These are phyloP conservation scores for Diatrype stigma DNA, from an alignment of 2,329 filamentous ascomycete species.

Conservation along the genomic window DNA sequence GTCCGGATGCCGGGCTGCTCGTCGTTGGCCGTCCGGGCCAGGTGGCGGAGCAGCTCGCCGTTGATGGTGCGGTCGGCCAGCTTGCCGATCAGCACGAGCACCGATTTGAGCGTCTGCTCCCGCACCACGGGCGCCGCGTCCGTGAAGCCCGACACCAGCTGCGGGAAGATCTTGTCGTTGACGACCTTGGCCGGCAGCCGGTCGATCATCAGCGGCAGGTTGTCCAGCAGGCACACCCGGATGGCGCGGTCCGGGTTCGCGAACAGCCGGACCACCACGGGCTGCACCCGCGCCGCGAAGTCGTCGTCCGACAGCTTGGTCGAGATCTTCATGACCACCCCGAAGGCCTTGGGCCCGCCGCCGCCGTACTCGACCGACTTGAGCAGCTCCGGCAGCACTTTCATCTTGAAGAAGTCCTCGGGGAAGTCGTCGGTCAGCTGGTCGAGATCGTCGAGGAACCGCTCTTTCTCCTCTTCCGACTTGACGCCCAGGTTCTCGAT, in stretches of 20 bases:
- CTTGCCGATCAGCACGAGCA: slow-evolving; percentile 82
- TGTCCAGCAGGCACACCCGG: slow-evolving; percentile 85
- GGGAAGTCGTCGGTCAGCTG: slow-evolving; percentile 89
- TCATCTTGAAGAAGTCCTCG: slow-evolving; percentile 97
- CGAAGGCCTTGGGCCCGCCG: slow-evolving; percentile 86
- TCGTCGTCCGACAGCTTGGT: slow-evolving; percentile 84
- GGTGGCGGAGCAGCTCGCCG: slow-evolving; percentile 81
- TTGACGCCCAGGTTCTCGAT: slow-evolving; percentile 93
- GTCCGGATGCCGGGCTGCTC: slow-evolving; percentile 96
- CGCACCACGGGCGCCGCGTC: slow-evolving; percentile 86
- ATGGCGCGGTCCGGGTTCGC: slow-evolving; percentile 87
- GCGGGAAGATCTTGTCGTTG: slow-evolving; percentile 94
- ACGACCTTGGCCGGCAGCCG: slow-evolving; percentile 82
- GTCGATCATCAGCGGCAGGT: slow-evolving; percentile 86
- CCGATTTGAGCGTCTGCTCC: slow-evolving; percentile 93
- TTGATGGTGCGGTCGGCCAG: slow-evolving; percentile 91
- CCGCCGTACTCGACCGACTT: slow-evolving; percentile 99
- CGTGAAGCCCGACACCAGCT: slow-evolving; percentile 93
- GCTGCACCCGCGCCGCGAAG: slow-evolving; percentile 78
- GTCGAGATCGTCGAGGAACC: slow-evolving; percentile 83
- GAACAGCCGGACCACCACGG: slow-evolving; percentile 83
- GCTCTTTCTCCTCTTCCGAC: slow-evolving; percentile 74
- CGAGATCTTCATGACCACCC: slow-evolving; percentile 85
- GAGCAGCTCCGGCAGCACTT: slow-evolving; percentile 89
- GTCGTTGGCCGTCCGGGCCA: slow-evolving; percentile 95